Base-by-base conservation (phyloP, 306 rosid genomes). In the Inga oerstediana region DNA sequence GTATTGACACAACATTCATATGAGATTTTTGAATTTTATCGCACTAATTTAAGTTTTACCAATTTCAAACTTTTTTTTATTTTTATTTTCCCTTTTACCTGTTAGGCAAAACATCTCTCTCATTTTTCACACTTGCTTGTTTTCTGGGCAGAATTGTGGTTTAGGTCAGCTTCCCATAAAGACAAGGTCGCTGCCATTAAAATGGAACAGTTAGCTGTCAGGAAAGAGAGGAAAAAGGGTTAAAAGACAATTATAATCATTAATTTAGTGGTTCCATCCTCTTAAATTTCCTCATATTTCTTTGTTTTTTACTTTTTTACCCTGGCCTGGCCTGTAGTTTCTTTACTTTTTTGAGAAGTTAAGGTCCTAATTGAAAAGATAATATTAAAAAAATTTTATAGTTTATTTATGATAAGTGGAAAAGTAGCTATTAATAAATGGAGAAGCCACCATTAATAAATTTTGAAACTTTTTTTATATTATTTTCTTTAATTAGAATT, bases 271-370 rank as follows among this genome's bases (percentile, higher is more conserved):
- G 37, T 32, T 51, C 43, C 19, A 20, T 52, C 34, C 5, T 2
- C 65, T 22, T 59, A 10, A 59, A 10, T 17, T 16, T 43, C 67
- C 43, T 39, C 10, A 4, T 1, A 46, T 37, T 76, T 64, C 72
- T 67, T 65, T 65, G 69, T 81, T 78, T 81, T 75, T 78, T 14
- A 54, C 80, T 81, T 78, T 81, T 75, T 78, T 14, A 54, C 80
- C 58, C 80, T 41, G 68, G 7, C 19, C 16, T 49, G 68, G 19
- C 19, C 16, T 49, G 8, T 49, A 10, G 22, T 17, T 19, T 48
- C 7, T 14, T 82, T 19, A 17, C 13, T 27, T 45, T 45, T 20
- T 39, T 81, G 30, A 27, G 30, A 27, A 27, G 30, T 27, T 27
- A 27, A 27, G 1, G 30, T 27, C 30, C 30, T 27, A 27, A 27